Evolutionary conservation across 805 yeast species (phyloP).

Genomic region (Saccharomyces mikatae): DNA sequence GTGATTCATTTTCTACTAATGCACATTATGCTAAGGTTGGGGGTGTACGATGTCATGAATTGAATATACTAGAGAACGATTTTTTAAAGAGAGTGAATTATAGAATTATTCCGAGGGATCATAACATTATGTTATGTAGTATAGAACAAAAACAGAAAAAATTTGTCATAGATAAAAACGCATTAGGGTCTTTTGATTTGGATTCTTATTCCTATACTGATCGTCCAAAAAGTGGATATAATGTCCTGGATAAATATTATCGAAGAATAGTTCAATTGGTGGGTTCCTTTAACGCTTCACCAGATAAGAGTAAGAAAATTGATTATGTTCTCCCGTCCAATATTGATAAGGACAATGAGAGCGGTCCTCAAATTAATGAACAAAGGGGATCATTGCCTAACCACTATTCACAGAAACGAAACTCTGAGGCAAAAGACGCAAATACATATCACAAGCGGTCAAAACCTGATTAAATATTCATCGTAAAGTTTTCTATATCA

Average conservation of each 20-base stretch:
- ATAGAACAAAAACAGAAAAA: slow-evolving; percentile 21
- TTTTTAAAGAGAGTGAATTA: slow-evolving; percentile 74
- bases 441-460: not conserved
- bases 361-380: not conserved
- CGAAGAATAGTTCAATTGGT: slow-evolving; percentile 42
- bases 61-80: slow-evolving; percentile 83
- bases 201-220: slow-evolving; percentile 4
- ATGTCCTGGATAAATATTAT: slow-evolving; percentile 42
- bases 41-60: slow-evolving; percentile 75
- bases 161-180: slow-evolving; percentile 10
- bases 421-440: not conserved
- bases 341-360: not conserved
- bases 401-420: not conserved
- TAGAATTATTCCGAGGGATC: slow-evolving; percentile 55
- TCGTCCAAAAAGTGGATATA: slow-evolving; percentile 28
- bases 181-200: not conserved
- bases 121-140: slow-evolving; percentile 34
- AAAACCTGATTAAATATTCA: not conserved
- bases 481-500: not conserved
- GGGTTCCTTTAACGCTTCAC: slow-evolving; percentile 32
- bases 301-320: slow-evolving; percentile 20
- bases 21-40: slow-evolving; percentile 94
- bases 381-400: not conserved
- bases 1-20: slow-evolving; percentile 91
- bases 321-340: slow-evolving; percentile 14